Conservation (phyloP, 768 basidiomycete species). For the Scleroderma citrinum region DNA sequence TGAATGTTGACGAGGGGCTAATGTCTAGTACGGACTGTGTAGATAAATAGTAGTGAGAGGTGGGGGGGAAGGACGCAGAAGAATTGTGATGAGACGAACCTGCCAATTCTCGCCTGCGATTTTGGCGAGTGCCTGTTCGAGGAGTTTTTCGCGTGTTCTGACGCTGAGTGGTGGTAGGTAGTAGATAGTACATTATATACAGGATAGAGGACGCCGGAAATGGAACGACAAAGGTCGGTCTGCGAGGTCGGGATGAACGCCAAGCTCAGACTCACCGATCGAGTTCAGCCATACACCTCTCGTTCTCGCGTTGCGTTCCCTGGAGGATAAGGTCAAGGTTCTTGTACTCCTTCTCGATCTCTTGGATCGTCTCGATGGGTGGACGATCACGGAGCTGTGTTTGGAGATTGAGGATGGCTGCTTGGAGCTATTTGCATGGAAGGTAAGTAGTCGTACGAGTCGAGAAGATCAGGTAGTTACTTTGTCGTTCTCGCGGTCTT, state of each 20-base stretch:
- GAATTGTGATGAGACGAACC: conserved; percentile 36
- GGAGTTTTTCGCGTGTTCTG: conserved; percentile 66
- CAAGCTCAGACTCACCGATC: conserved; percentile 45
- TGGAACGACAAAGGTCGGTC: too few relatives aligned
- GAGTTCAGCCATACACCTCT: conserved; percentile 75
- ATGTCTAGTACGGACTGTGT: conserved; percentile 32
- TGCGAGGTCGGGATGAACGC: too few relatives aligned
- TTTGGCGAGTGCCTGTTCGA: conserved; percentile 66
- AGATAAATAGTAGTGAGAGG: neutral
- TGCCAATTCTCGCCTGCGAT: conserved; percentile 82
- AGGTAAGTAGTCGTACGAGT: neutral
- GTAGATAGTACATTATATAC: too few relatives aligned
- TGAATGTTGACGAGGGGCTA: conserved; percentile 23
- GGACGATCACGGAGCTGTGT: conserved; percentile 62
- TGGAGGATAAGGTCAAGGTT: conserved; percentile 71
- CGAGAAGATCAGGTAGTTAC: conserved; percentile 27
- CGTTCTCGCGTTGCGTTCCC: conserved; percentile 83
- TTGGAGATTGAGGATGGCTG: conserved; percentile 58
- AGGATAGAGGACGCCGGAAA: too few relatives aligned
- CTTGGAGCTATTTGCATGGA: conserved; percentile 42
- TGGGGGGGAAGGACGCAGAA: too few relatives aligned
- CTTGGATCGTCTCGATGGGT: conserved; percentile 59
- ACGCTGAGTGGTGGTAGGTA: conserved; percentile 31
- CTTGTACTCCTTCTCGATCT: conserved; percentile 64
- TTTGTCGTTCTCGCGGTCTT: conserved; percentile 66